phyloP scores from a whole-genome alignment of 2,329 filamentous ascomycete genomes.

The Fusarium tupiense region DNA sequence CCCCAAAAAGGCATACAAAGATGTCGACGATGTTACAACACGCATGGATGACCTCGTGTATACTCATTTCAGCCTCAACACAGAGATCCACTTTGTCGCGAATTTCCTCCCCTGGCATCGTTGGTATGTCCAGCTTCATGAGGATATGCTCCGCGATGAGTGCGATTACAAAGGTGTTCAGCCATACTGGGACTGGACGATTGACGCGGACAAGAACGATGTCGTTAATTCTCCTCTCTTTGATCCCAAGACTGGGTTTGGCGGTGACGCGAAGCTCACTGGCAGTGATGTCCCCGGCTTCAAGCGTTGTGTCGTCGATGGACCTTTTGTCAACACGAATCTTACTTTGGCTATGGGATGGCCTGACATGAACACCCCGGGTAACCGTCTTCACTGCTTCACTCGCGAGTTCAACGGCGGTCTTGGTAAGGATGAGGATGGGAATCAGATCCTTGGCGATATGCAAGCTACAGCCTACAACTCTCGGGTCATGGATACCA shows the following conservation, averaged over 20 bases:
- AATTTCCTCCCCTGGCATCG: conserved; percentile 18
- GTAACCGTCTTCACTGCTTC: conserved; percentile 3
- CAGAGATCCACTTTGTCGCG: conserved; percentile 13
- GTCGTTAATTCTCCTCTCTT: conserved; percentile 6
- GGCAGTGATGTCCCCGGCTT: conserved; percentile 5
- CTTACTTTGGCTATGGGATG: conserved; percentile 18
- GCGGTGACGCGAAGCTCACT: neutral
- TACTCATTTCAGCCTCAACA: conserved; percentile 9
- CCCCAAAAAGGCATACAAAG: neutral
- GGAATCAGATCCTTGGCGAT: neutral
- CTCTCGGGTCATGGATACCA: conserved; percentile 10
- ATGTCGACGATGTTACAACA: neutral
- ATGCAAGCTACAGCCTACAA: conserved; percentile 11
- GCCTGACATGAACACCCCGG: neutral
- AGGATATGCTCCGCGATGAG: conserved; percentile 11
- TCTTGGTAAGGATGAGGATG: neutral
- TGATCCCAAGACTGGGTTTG: conserved; percentile 10
- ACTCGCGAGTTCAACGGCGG: conserved; percentile 13
- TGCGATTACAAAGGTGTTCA: conserved; percentile 12
- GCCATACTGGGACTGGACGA: conserved; percentile 22
- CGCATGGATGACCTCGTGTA: conserved; percentile 12
- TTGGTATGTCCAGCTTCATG: conserved; percentile 15
- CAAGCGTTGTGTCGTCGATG: conserved; percentile 5
- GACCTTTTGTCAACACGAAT: conserved; percentile 18
- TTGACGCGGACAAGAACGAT: conserved; percentile 8